Conservation (phyloP, 2,329 filamentous ascomycete genomes). For the Cladosporium sp. region DNA sequence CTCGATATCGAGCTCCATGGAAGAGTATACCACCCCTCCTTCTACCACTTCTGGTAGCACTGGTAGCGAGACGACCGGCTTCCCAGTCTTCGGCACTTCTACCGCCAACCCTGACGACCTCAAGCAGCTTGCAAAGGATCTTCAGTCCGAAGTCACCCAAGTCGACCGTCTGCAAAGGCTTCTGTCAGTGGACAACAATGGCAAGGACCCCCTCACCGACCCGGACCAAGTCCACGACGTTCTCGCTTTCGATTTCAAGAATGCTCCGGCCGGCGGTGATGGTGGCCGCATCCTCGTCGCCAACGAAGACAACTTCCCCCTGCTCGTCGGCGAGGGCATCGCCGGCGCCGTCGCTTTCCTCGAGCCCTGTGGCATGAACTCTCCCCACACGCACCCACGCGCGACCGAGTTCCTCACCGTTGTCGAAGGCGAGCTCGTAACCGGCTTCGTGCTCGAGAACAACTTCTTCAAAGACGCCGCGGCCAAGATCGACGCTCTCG, state of each 20-base stretch:
- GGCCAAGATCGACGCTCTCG: slow-evolving; percentile 14
- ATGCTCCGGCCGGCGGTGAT: slow-evolving; percentile 23
- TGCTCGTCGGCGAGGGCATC: slow-evolving; percentile 35
- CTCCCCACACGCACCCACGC: slow-evolving; percentile 43
- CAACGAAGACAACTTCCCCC: slow-evolving; percentile 35
- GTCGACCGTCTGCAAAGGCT: slow-evolving; percentile 35
- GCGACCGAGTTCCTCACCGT: slow-evolving; percentile 45
- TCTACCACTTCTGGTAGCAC: slow-evolving; percentile 1
- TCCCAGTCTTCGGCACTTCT: slow-evolving; percentile 10
- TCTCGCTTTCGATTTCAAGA: slow-evolving; percentile 60
- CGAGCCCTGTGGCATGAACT: slow-evolving; percentile 41
- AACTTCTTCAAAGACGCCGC: slow-evolving; percentile 30
- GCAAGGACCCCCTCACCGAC: slow-evolving; percentile 26
- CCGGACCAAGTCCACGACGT: slow-evolving; percentile 25
- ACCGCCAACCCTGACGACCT: slow-evolving; percentile 13
- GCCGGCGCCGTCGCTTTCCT: slow-evolving; percentile 35
- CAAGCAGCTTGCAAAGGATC: slow-evolving; percentile 18
- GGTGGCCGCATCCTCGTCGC: slow-evolving; percentile 19
- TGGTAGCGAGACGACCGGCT: slow-evolving; percentile 8
- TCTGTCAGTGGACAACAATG: slow-evolving; percentile 27
- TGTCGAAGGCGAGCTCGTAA: slow-evolving; percentile 34
- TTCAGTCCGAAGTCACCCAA: slow-evolving; percentile 29
- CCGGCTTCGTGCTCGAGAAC: slow-evolving; percentile 45
- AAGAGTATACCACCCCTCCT: slow-evolving; percentile 3
- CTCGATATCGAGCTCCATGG: neutral